Base-by-base conservation (phyloP, 2,329 filamentous ascomycete genomes). In the Cercospora sp. region DNA sequence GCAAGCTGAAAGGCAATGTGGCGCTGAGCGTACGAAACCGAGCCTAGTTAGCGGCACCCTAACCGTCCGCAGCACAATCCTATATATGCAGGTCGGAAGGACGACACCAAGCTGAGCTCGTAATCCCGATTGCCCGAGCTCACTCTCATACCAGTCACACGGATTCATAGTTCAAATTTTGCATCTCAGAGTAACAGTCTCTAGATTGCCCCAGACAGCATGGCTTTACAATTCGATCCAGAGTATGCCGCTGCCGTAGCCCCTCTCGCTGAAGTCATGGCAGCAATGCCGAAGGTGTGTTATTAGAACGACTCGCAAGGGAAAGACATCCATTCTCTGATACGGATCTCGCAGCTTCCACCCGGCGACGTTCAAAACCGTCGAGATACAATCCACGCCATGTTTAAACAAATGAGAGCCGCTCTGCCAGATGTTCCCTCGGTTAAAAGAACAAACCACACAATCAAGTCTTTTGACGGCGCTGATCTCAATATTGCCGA, bases 291-390 rank as follows among this genome's bases (percentile, higher is more conserved):
- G 9, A 3, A 59, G 30, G 55, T 36, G 3, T 8, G 55, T 6
- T 13, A 53, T 5, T 28, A n/a, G 5, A 3, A 23, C 5, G 45
- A 51, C 9, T 55, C 13, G 6, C 5, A 31, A 36, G 9, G 20
- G 8, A 53, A 16, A 31, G 53, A 16, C 53, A 9, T 28, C 8
- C 9, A n/a, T 33, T 8, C 3, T 59, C 55, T 59, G 16, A 59
- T n/a, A 5, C 18, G 9, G 6, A 16, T 13, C 55, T 3, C 70
- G 9, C 55, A 68, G 53, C 62, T 68, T 3, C 64, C 65, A 12
- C 61, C 63, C 26, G 69, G 69, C 31, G 70, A 74, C 53, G 71
- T 65, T 18, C 57, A 69, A 16, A 63, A 60, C 30, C 58, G 70
- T 26, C 67, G 72, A 61, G 61, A 58, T n/a, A 31, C 18, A 1